phyloP scores from a whole-genome alignment of 768 basidiomycete species.

The Collybia sordida region DNA sequence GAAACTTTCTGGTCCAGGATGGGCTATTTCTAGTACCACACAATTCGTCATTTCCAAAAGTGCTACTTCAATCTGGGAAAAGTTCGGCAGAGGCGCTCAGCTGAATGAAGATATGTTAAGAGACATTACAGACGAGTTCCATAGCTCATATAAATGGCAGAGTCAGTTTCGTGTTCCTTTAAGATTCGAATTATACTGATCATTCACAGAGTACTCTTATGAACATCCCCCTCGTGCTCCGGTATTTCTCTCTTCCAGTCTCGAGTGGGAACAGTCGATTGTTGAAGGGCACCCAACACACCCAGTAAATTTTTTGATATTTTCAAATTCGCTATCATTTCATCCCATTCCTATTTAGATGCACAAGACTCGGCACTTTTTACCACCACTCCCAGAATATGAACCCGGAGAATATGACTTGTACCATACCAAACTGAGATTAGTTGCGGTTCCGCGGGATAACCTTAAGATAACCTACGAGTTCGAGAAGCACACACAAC shows the following conservation, averaged over 20 bases:
- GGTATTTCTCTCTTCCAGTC: constrained; percentile 43
- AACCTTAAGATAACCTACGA: constrained; percentile 49
- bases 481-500: constrained; percentile 42
- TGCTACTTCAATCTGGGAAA: constrained; percentile 43
- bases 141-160: constrained; percentile 55
- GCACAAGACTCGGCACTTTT: constrained; percentile 55
- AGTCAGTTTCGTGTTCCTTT: constrained; percentile 26
- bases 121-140: constrained; percentile 47
- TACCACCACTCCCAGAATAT: constrained; percentile 47
- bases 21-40: constrained; percentile 19
- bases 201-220: constrained; percentile 41
- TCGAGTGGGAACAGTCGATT: constrained; percentile 62
- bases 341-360: constrained; percentile 39
- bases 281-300: constrained; percentile 63
- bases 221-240: constrained; percentile 47
- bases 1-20: constrained; percentile 24
- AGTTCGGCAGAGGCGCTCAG: constrained; percentile 34
- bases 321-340: no score
- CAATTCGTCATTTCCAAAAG: constrained; percentile 27
- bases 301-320: constrained; percentile 36
- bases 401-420: constrained; percentile 49
- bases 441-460: constrained; percentile 43
- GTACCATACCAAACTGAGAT: constrained; percentile 45
- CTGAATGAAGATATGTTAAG: constrained; percentile 30
- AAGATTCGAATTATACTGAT: neutral